A percentile compares a stretch with the other conserved stretches of the same genome.
Conservation (phyloP, 2,329 filamentous ascomycete species). For the Rosellinia necatrix region DNA sequence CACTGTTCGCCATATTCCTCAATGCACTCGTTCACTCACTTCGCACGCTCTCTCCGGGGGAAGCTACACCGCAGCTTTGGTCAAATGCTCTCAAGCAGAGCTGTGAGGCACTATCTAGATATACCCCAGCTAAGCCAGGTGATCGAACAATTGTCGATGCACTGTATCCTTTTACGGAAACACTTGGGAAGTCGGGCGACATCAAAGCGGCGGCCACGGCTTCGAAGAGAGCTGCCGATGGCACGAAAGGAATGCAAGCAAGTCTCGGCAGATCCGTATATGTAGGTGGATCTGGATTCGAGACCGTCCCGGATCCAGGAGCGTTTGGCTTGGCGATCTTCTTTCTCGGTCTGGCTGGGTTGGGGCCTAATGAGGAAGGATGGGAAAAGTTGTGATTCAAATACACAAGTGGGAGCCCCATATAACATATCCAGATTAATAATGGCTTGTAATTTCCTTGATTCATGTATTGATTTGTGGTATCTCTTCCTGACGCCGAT, state of each 20-base stretch:
- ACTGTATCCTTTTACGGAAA: constrained; percentile 82
- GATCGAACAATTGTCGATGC: constrained; percentile 92
- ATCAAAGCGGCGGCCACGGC: constrained; percentile 75
- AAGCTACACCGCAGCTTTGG: constrained; percentile 52
- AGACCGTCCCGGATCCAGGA: constrained; percentile 70
- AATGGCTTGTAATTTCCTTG: constrained; percentile 18
- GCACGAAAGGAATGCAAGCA: constrained; percentile 90
- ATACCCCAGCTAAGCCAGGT: constrained; percentile 87
- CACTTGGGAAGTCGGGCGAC: constrained; percentile 67
- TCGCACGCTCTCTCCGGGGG: constrained; percentile 47
- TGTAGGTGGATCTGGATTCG: constrained; percentile 75
- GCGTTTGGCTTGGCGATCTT: constrained; percentile 76
- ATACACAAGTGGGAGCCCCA: constrained; percentile 2
- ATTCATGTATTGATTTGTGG: constrained; percentile 30
- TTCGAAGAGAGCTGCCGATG: constrained; percentile 74
- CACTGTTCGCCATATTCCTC: constrained; percentile 79
- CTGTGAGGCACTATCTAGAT: constrained; percentile 72
- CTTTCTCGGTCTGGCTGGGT: constrained; percentile 73
- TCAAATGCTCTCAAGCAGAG: constrained; percentile 72
- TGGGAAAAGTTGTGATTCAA: constrained; percentile 42
- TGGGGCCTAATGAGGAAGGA: constrained; percentile 50
- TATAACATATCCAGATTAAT: constrained; percentile 21
- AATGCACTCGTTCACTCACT: constrained; percentile 77
- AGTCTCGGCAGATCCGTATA: constrained; percentile 85
- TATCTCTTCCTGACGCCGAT: constrained; percentile 32